Evolutionary conservation across 768 basidiomycete genomes (phyloP), one percentile per base, ranked within the genome.

Genomic region (Polyporus arcularius): DNA sequence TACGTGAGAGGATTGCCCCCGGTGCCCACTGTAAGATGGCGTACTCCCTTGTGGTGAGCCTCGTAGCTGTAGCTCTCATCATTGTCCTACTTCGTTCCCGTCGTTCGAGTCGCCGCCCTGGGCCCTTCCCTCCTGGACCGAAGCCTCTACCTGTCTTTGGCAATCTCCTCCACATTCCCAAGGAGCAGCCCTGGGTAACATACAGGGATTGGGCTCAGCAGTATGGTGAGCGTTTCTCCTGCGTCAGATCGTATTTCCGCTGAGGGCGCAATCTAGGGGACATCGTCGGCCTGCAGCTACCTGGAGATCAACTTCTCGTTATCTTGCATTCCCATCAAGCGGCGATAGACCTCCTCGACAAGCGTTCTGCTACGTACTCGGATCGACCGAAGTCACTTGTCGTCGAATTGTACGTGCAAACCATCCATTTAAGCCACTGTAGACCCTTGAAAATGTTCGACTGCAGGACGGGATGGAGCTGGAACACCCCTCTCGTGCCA

Each of bases 301-400:
- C 65, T 4, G 52, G 38, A 9, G 21, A 35, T n/a, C 60, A 56
- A 15, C 42, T 63, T 8, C 42, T 70, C 30, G 58, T 75, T 11
- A 51, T 75, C 43, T 59, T 75, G 35, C 72, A 72, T 55, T 66
- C 68, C 31, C 60, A 65, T 11, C 64, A 72, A 39, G 71, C 65
- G n/a, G 73, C 70, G 0, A 55, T 53, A 7, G 74, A 75, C 30
- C 66, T 75, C 14, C 66, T 73, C 4, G 74, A 75, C 28, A 61
- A 67, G 50, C 66, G 71, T 7, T 65, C 71, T 9, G 52, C 61
- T 9, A 71, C 71, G n/a, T 75, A 75, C 50, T 74, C 73, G 2
- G 68, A 67, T 42, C 58, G 74, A 5, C 52, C 52, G 39, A 53
- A 53, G 52, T 40, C 52, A 1, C 39, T 53, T 1, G 31, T 46